Evolutionary conservation across 2,329 filamentous ascomycete species (phyloP).

Genomic region (Thielaviopsis populi): DNA sequence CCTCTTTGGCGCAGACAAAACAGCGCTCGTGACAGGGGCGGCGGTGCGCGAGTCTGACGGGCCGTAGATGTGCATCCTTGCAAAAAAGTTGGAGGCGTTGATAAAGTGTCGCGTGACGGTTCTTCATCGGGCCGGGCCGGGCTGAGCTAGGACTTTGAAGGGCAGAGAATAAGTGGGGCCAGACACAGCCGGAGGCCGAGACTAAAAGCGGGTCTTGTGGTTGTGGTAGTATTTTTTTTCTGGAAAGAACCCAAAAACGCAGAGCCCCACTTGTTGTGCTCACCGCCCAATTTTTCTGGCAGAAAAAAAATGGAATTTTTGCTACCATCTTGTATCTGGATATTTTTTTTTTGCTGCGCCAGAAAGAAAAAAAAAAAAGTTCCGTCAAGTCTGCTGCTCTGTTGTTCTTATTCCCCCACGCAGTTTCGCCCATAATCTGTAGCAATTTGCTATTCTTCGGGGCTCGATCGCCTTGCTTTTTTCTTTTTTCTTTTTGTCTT

Average conservation of each 20-base stretch:
- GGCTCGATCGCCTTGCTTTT: not conserved
- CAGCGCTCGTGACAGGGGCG: too few species aligned
- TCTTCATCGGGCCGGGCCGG: not conserved
- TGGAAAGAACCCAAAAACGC: not conserved
- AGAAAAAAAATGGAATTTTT: conserved; percentile 18
- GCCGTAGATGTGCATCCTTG: too few species aligned
- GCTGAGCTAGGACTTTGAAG: not conserved
- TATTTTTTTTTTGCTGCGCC: conserved; percentile 2
- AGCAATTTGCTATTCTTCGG: not conserved
- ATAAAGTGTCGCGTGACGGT: not conserved
- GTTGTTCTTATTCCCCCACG: not conserved
- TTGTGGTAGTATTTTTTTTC: too few species aligned
- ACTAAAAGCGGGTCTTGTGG: not conserved
- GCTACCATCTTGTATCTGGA: conserved; percentile 16
- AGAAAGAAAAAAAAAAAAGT: not conserved
- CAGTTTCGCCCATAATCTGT: not conserved
- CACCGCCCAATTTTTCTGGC: conserved; percentile 26
- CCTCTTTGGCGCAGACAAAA: too few species aligned
- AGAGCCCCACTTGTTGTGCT: conserved; percentile 14
- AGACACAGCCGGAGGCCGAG: not conserved
- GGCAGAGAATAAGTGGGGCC: not conserved
- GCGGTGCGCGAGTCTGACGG: too few species aligned
- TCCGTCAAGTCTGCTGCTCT: not conserved
- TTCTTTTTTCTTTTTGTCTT: not conserved
- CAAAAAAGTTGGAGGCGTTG: not conserved